These are phyloP conservation scores for Phytophthora meadii DNA, from an alignment of 352 stramenopile genomes.

Conservation along the genomic window DNA sequence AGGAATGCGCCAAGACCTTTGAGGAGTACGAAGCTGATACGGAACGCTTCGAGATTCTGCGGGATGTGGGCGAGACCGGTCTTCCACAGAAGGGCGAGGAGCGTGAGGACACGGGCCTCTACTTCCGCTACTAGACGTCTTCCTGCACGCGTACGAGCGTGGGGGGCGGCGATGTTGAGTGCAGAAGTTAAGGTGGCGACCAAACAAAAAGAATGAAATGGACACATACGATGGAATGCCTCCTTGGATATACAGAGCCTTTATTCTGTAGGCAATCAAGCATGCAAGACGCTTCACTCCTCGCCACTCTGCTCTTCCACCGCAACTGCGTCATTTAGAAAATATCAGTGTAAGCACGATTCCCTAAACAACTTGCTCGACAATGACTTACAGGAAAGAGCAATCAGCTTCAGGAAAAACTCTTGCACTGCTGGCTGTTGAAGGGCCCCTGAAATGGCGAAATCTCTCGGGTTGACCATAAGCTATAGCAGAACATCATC, in stretches of 20 bases:
- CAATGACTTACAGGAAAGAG: slow-evolving; percentile 52
- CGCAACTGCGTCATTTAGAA: slow-evolving; percentile 28
- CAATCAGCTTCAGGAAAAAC: slow-evolving; percentile 75
- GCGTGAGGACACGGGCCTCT: slow-evolving; percentile 83
- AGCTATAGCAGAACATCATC: slow-evolving; percentile 40
- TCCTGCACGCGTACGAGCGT: slow-evolving; percentile 6
- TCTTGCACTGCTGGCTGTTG: slow-evolving; percentile 50
- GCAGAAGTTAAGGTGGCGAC: slow-evolving; percentile 30
- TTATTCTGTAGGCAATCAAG: slow-evolving; percentile 9
- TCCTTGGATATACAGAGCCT: background rate
- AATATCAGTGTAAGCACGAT: slow-evolving; percentile 8
- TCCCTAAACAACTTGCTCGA: background rate
- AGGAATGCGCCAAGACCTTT: slow-evolving; percentile 85
- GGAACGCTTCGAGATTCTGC: slow-evolving; percentile 79
- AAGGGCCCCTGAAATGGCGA: slow-evolving; percentile 41
- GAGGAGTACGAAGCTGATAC: slow-evolving; percentile 83
- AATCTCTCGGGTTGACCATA: slow-evolving; percentile 56
- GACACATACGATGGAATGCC: slow-evolving; percentile 27
- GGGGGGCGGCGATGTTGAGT: slow-evolving; percentile 15
- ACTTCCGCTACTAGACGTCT: slow-evolving; percentile 90
- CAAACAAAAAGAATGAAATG: slow-evolving; percentile 53
- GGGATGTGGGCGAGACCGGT: slow-evolving; percentile 82
- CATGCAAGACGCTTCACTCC: slow-evolving; percentile 13
- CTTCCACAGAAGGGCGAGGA: slow-evolving; percentile 74
- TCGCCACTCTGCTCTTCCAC: slow-evolving; percentile 35